phyloP scores from a whole-genome alignment of 352 stramenopile genomes.

The Achlya hypogyna region DNA sequence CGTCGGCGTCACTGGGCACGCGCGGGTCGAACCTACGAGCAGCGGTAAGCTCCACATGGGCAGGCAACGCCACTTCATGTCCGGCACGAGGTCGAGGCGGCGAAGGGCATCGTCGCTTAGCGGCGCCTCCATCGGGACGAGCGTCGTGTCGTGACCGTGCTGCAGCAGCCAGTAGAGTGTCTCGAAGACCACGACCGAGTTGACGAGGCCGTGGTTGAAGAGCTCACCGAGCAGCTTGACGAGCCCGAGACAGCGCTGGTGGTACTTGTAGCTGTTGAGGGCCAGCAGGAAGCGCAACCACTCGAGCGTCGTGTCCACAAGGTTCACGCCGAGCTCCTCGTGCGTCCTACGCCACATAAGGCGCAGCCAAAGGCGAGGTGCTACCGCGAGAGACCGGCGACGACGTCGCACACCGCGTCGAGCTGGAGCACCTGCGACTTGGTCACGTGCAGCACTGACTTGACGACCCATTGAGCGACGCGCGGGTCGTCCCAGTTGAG shows the following conservation, averaged over 20 bases:
- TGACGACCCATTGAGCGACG: slow-evolving; percentile 61
- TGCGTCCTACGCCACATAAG: slow-evolving; percentile 46
- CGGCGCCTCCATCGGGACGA: slow-evolving; percentile 39
- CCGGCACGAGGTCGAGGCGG: slow-evolving; percentile 52
- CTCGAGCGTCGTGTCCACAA: slow-evolving; percentile 93
- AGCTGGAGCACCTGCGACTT: slow-evolving; percentile 83
- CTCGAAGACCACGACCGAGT: slow-evolving; percentile 88
- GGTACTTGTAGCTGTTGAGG: slow-evolving; percentile 83
- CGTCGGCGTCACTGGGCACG: slow-evolving; percentile 84
- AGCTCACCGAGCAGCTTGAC: slow-evolving; percentile 91
- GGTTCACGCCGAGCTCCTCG: slow-evolving; percentile 79
- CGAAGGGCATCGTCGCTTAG: slow-evolving; percentile 43
- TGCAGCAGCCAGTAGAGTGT: slow-evolving; percentile 92
- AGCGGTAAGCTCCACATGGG: background rate
- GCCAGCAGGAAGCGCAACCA: slow-evolving; percentile 86
- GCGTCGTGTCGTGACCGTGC: slow-evolving; percentile 90
- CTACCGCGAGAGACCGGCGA: slow-evolving; percentile 73
- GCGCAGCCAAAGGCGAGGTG: slow-evolving; percentile 29
- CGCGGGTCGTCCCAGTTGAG: slow-evolving; percentile 75
- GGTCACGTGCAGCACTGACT: slow-evolving; percentile 89
- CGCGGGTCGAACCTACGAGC: slow-evolving; percentile 64
- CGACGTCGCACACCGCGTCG: slow-evolving; percentile 80
- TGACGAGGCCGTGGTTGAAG: slow-evolving; percentile 87
- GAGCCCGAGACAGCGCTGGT: slow-evolving; percentile 90
- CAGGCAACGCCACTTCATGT: slow-evolving; percentile 31